Evolutionary conservation across 331 rosid genomes (phyloP).

Genomic region (Cucumis variabilis): DNA sequence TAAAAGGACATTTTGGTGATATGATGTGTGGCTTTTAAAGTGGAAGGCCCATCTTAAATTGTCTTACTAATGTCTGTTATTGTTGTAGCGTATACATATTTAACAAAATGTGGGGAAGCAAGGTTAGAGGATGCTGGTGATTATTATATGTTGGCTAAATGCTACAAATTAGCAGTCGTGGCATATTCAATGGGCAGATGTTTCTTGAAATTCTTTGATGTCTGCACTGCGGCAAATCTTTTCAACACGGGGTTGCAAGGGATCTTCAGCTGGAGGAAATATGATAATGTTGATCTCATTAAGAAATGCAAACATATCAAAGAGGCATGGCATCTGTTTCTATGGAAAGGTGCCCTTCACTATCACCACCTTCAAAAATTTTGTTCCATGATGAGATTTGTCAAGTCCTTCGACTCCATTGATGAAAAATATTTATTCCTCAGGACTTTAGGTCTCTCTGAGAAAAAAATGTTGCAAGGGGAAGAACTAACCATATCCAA

Average conservation of each 20-base stretch:
- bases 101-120: conserved; percentile 36
- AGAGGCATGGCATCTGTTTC: conserved; percentile 50
- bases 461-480: conserved; percentile 49
- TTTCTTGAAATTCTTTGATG: conserved; percentile 41
- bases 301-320: conserved; percentile 35
- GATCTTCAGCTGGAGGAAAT: conserved; percentile 52
- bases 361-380: conserved; percentile 47
- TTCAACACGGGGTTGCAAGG: conserved; percentile 60
- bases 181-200: conserved; percentile 40
- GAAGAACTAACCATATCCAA: conserved; percentile 32
- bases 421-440: conserved; percentile 61
- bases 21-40: not conserved
- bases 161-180: conserved; percentile 34
- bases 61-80: not conserved
- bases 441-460: conserved; percentile 39
- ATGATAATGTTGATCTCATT: conserved; percentile 31
- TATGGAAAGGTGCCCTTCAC: conserved; percentile 59
- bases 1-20: not conserved
- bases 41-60: not conserved
- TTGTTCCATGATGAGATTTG: conserved; percentile 61
- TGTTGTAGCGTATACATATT: conserved; percentile 38
- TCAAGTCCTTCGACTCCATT: conserved; percentile 56
- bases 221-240: conserved; percentile 53
- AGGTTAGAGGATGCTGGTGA: conserved; percentile 47
- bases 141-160: conserved; percentile 40